phyloP scores from a whole-genome alignment of 2,329 filamentous ascomycete genomes.

The Calonectria multiphialidica region DNA sequence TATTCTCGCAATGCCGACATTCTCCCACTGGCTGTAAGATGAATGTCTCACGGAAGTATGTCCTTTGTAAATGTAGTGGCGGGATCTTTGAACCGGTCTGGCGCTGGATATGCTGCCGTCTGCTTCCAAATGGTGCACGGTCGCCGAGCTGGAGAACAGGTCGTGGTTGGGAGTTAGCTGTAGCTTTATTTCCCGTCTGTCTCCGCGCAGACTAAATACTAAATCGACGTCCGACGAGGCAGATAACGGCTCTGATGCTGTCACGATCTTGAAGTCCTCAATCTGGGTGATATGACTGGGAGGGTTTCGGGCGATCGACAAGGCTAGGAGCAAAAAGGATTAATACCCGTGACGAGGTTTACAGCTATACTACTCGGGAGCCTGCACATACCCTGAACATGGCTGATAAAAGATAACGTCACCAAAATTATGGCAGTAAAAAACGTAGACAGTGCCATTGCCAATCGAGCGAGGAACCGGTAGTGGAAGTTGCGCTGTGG shows the following conservation, averaged over 20 bases:
- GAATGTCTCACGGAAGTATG: not conserved
- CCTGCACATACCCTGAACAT: slow-evolving; percentile 1
- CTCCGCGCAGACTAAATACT: slow-evolving; percentile 22
- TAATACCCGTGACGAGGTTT: not conserved
- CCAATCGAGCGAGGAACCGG: not conserved
- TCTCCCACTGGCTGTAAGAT: slow-evolving; percentile 4
- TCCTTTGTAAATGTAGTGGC: slow-evolving; percentile 29
- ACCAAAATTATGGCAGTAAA: not conserved
- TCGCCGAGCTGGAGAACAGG: slow-evolving; percentile 26
- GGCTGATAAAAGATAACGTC: not conserved
- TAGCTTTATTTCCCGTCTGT: slow-evolving; percentile 20
- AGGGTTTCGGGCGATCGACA: not conserved
- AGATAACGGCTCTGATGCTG: slow-evolving; percentile 4
- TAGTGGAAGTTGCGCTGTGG: not conserved
- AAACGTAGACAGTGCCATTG: slow-evolving; percentile 8
- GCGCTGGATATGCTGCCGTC: slow-evolving; percentile 8
- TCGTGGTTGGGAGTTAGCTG: slow-evolving; percentile 24
- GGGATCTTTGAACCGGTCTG: not conserved
- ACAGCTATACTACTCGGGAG: not conserved
- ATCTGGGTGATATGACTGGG: slow-evolving; percentile 21
- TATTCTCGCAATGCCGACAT: slow-evolving; percentile 30
- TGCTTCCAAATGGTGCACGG: slow-evolving; percentile 22
- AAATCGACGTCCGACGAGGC: slow-evolving; percentile 28
- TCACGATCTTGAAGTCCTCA: slow-evolving; percentile 20
- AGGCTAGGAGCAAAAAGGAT: not conserved